phyloP scores from a whole-genome alignment of 1,139 yeast species.

The Debaryomycetaceae sp. region DNA sequence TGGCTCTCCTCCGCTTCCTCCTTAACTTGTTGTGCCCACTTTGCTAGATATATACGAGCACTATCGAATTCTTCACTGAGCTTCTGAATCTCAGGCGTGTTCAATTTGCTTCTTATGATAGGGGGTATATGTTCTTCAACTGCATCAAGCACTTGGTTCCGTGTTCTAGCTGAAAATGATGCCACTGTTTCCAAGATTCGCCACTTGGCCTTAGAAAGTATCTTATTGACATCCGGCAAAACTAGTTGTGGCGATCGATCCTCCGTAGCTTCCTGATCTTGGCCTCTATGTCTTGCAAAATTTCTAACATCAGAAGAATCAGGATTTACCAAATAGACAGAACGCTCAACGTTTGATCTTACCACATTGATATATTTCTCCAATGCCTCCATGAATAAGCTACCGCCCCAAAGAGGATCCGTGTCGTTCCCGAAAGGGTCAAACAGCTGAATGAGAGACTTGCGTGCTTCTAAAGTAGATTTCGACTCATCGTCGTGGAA shows the following conservation, averaged over 20 bases:
- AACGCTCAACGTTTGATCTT: slow-evolving; percentile 65
- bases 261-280: slow-evolving; percentile 16
- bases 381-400: slow-evolving; percentile 61
- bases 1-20: slow-evolving; percentile 84
- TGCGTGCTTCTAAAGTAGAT: slow-evolving; percentile 63
- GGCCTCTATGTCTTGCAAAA: slow-evolving; percentile 59
- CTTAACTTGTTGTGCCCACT: slow-evolving; percentile 95
- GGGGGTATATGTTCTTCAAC: slow-evolving; percentile 67
- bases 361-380: slow-evolving; percentile 57
- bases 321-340: slow-evolving; percentile 77
- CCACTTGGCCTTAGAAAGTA: slow-evolving; percentile 78
- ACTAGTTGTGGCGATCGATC: slow-evolving; percentile 18
- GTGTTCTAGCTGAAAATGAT: slow-evolving; percentile 67
- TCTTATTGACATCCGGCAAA: slow-evolving; percentile 41
- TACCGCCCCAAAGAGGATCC: slow-evolving; percentile 75
- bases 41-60: slow-evolving; percentile 86
- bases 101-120: slow-evolving; percentile 59
- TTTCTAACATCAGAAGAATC: slow-evolving; percentile 71
- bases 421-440: slow-evolving; percentile 70
- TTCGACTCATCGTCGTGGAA: slow-evolving; percentile 89
- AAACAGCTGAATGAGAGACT: slow-evolving; percentile 57
- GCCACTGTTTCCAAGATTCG: slow-evolving; percentile 81
- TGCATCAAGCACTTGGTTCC: slow-evolving; percentile 54
- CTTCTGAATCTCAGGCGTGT: slow-evolving; percentile 73
- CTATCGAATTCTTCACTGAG: slow-evolving; percentile 91